phyloP scores from a whole-genome alignment of 177 flowering plant genomes.

The Vitis hybrid region DNA sequence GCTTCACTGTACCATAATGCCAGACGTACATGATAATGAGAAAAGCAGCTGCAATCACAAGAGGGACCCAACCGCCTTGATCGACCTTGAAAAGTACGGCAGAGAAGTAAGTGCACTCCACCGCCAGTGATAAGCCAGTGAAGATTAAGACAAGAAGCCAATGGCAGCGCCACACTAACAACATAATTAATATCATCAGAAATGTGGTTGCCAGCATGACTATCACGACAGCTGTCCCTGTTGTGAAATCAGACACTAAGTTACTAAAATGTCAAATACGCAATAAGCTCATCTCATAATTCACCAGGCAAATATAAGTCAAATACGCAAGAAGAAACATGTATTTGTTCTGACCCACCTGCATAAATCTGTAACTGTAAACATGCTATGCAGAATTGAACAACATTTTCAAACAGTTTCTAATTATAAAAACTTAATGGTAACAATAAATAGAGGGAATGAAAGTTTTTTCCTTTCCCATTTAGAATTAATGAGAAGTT shows the following conservation, averaged over 20 bases:
- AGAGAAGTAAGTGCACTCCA: constrained; percentile 67
- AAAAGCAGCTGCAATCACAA: constrained; percentile 70
- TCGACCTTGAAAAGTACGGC: constrained; percentile 77
- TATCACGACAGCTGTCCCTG: constrained; percentile 84
- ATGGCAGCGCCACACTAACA: constrained; percentile 79
- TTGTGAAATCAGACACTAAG: constrained; percentile 1
- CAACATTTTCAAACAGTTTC: too few relatives aligned
- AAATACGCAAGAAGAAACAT: too few relatives aligned
- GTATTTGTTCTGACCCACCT: too few relatives aligned
- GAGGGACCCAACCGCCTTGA: constrained; percentile 97
- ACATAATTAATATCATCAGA: constrained; percentile 72
- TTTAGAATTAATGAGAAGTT: too few relatives aligned
- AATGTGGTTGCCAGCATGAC: constrained; percentile 83
- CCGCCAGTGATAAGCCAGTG: constrained; percentile 51
- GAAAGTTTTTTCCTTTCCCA: too few relatives aligned
- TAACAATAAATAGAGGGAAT: too few relatives aligned
- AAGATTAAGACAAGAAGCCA: constrained; percentile 71
- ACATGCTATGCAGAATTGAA: too few relatives aligned
- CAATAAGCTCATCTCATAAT: too few relatives aligned
- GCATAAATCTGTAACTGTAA: too few relatives aligned
- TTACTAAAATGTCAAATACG: too few relatives aligned
- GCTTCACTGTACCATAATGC: constrained; percentile 82
- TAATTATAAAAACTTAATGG: too few relatives aligned
- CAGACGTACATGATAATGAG: constrained; percentile 80
- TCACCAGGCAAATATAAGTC: too few relatives aligned